Percentiles rank a stretch among this genome's conserved stretches.
phyloP scores from a whole-genome alignment of 345 rosid species.

The Boechera divaricarpa region DNA sequence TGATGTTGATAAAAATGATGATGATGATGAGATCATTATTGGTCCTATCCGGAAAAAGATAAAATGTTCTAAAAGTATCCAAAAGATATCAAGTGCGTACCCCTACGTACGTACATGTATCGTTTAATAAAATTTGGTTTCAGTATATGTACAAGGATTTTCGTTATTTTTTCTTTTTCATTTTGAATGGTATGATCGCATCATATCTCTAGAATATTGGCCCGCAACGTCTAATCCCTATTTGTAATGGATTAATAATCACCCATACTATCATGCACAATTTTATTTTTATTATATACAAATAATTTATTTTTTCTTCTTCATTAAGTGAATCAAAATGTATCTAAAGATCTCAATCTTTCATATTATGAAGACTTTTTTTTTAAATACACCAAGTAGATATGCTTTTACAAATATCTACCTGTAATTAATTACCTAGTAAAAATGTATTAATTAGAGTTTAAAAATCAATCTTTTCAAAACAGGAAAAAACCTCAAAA shows the following conservation, averaged over 20 bases:
- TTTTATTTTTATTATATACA: background rate
- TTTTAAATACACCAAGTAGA: too few species aligned
- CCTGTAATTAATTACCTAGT: too few species aligned
- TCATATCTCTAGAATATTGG: slow-evolving; percentile 30
- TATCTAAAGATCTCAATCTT: background rate
- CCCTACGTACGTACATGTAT: slow-evolving; percentile 35
- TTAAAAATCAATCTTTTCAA: too few species aligned
- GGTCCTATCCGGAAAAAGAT: slow-evolving; percentile 41
- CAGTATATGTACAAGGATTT: background rate
- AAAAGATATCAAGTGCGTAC: slow-evolving; percentile 27
- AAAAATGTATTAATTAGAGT: too few species aligned
- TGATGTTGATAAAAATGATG: slow-evolving; percentile 9
- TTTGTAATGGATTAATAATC: background rate
- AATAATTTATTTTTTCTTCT: background rate
- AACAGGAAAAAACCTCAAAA: too few species aligned
- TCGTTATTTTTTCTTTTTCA: too few species aligned
- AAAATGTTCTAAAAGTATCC: slow-evolving; percentile 30
- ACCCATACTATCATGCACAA: background rate
- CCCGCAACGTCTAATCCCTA: slow-evolving; percentile 19
- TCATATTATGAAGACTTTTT: too few species aligned
- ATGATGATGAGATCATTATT: slow-evolving; percentile 36
- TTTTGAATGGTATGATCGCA: slow-evolving; percentile 27
- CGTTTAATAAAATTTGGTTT: background rate
- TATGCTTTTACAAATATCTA: too few species aligned
- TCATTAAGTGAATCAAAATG: background rate